phyloP scores from a whole-genome alignment of 495 filamentous ascomycete species.

The Podospora appendiculata region DNA sequence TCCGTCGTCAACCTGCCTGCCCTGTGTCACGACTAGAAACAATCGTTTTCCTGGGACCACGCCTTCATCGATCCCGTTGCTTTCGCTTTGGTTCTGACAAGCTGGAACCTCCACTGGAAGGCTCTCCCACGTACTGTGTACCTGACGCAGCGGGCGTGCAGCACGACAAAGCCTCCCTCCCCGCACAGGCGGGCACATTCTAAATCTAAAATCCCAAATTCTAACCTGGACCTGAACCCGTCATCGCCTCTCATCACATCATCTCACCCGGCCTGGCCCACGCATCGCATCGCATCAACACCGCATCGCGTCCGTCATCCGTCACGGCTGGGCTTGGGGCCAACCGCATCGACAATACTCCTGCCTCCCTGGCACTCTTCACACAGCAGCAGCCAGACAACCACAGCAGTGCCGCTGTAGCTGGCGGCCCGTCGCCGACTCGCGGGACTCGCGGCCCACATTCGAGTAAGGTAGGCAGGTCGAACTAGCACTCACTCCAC shows the following conservation, averaged over 20 bases:
- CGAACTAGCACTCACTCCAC: conserved; percentile 10
- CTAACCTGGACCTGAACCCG: too few relatives aligned
- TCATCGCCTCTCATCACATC: too few relatives aligned
- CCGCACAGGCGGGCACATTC: too few relatives aligned
- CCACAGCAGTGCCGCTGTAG: neutral
- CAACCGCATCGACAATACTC: neutral
- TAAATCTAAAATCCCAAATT: too few relatives aligned
- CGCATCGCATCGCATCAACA: too few relatives aligned
- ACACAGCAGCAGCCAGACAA: neutral
- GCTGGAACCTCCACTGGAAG: too few relatives aligned
- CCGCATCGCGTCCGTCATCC: too few relatives aligned
- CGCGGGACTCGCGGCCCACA: conserved; percentile 2
- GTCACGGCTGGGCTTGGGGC: too few relatives aligned
- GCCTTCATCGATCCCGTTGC: neutral
- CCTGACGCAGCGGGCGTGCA: too few relatives aligned
- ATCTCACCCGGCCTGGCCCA: too few relatives aligned
- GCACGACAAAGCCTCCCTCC: too few relatives aligned
- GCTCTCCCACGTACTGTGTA: too few relatives aligned
- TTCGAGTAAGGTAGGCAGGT: conserved; percentile 18
- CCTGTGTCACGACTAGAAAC: conserved; percentile 14
- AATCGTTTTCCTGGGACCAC: neutral
- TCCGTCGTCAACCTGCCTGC: neutral
- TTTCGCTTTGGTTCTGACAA: neutral
- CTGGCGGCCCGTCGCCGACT: conserved; percentile 7
- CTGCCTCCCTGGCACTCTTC: neutral